Conservation (phyloP, 306 rosid genomes). For the Trifolium dubium region DNA sequence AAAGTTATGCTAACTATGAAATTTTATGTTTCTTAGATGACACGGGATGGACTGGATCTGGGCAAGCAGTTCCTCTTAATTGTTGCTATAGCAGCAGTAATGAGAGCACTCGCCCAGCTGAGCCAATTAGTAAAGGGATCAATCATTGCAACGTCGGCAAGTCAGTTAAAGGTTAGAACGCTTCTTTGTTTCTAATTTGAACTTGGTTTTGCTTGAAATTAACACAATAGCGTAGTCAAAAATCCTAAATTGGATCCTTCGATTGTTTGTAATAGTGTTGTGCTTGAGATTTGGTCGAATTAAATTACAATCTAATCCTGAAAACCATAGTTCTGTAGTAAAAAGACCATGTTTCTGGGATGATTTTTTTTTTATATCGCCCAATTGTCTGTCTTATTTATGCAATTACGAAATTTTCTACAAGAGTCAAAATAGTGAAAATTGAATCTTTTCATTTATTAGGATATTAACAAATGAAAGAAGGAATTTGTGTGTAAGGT, state of each 20-base stretch:
- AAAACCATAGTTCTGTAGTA: background rate
- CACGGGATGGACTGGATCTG: conserved; percentile 47
- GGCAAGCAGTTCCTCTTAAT: conserved; percentile 52
- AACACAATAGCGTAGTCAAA: background rate
- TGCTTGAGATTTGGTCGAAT: background rate
- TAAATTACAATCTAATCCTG: background rate
- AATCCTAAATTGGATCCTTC: background rate
- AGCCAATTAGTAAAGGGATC: conserved; percentile 49
- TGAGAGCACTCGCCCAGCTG: conserved; percentile 60
- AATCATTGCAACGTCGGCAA: conserved; percentile 48
- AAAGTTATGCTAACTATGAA: conserved; percentile 24
- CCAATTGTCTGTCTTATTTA: background rate
- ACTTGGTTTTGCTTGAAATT: conserved; percentile 31
- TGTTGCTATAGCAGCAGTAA: conserved; percentile 70
- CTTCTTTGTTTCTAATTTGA: conserved; percentile 17
- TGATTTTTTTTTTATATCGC: conserved; percentile 22
- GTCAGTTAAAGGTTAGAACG: conserved; percentile 59
- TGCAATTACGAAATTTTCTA: background rate
- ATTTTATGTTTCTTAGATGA: conserved; percentile 51
- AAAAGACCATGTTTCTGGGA: background rate
- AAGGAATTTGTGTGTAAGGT: conserved; percentile 2
- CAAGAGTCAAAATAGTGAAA: conserved; percentile 9
- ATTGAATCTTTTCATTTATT: conserved; percentile 15
- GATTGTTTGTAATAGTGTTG: background rate
- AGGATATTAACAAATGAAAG: conserved; percentile 9